Evolutionary conservation across 2,329 filamentous ascomycete genomes (phyloP), one percentile per base, ranked within the genome.

Genomic region (Fusarium zealandicum): DNA sequence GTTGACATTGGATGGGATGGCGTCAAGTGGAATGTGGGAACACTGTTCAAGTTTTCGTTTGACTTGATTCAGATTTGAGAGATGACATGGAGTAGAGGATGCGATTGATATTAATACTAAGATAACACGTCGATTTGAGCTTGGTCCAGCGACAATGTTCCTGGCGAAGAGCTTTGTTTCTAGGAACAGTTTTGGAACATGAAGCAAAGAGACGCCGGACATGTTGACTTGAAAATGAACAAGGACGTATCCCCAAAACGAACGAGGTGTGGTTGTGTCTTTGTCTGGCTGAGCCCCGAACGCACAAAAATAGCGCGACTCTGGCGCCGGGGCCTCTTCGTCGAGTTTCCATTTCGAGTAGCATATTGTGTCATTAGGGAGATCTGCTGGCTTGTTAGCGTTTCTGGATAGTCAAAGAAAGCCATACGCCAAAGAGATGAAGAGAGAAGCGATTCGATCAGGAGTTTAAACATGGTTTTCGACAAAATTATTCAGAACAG

Each of bases 401-500:
- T 13, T 14, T 54, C 13, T 16, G 13, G 27, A 18, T 20, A 18
- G 28, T 55, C 28, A 43, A 53, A 59, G 38, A 36, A 27, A 45
- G 39, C 10, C 14, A 4, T 14, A 30, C 31, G 22, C 39, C 36
- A 52, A 40, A 48, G 38, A 35, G 48, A 27, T 22, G 32, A 33
- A 31, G 22, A 35, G 47, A 36, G 35, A 50, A 54, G 32, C 11
- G 37, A 57, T 63, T 66, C 53, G 39, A 59, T 67, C 64, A 67
- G 64, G 45, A 63, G 55, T 17, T 57, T 18, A 63, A 64, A 47
- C 61, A 67, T 64, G 30, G 57, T 64, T 62, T 61, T 72, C 70
- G 61, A 70, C 69, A 71, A 37, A 44, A 50, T 17, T 51, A 39
- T 72, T 69, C 67, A 66, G 70, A 71, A 72, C 69, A 72, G 69